Evolutionary conservation across 1,284 basidiomycete species (phyloP), one percentile per base, ranked within the genome.

Genomic region (Ceratobasidium sp.): DNA sequence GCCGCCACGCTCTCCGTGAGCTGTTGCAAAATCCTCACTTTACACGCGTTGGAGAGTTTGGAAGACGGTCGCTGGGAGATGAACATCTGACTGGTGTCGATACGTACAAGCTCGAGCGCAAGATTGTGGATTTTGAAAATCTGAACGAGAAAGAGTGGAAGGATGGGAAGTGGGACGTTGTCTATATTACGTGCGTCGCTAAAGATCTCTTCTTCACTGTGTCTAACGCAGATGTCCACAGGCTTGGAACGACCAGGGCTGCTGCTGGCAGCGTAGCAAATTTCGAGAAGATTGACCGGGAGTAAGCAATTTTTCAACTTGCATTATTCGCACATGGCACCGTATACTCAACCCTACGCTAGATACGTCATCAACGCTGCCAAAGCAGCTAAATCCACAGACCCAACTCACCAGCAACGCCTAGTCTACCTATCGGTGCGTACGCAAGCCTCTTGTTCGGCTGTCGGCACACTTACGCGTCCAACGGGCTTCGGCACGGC

Each of bases 321-420:
- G 33, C 7, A 6, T 6, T n/a, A 3, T 33, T 40, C 61, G 38
- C 17, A 17, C 10, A 33, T 23, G n/a, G n/a, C n/a, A n/a, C n/a
- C n/a, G n/a, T n/a, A n/a, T n/a, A n/a, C 42, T 44, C 6, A 46
- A 57, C 67, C 20, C 9, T 66, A 62, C 48, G 17, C 52, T 77
- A 92, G 92, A 82, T 94, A 94, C 82, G 93, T 94, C 26, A 82
- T 95, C 52, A 89, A 90, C 64, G 90, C 91, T 9, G 93, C 92
- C 9, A 86, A 88, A 65, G 90, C 89, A 17, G 92, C 93, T 1
- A 90, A 88, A 80, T 83, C 85, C 12, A 84, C 87, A 26, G 86
- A 87, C 77, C 83, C 87, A 10, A 56, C 78, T 7, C 84, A 85
- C 62, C 79, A 84, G 3, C 92, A 94, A 80, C 88, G 89, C 0